Base-by-base conservation (phyloP, 2,329 filamentous ascomycete genomes). In the Orbilia oligospora region DNA sequence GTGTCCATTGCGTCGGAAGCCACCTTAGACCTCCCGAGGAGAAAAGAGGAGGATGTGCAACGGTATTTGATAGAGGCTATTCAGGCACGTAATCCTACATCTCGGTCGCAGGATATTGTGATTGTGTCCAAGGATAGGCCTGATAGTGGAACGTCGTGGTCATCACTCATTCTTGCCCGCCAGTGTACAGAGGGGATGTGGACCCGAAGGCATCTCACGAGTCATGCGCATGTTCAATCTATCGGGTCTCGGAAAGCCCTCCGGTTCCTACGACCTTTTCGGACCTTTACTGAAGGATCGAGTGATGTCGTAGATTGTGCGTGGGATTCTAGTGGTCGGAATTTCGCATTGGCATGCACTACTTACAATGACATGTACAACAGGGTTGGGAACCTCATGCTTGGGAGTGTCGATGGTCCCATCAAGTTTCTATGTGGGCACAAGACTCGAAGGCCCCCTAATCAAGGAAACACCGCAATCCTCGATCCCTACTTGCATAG, bases 361-460 rank as follows among this genome's bases (percentile, higher is more conserved):
- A 78, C 80, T 2, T 79, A 76, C 36, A 80, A 75, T 10, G 81
- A 82, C 46, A 72, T 53, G 44, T 82, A 82, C 53, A 82, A 82
- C 33, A 79, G 81, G 22, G 79, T 79, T 10, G 81, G 81, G 3
- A 82, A 82, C 70, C 80, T 82, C 8, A 80, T 82, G 80, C 73
- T 82, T 44, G 81, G 81, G 9, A 55, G 33, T 27, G 30, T 76
- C 1, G 63, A 80, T 16, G 65, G 71, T 9, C 58, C 51, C 20
- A 81, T 81, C 12, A 80, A 80, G 46, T 80, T 81, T 70, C 58
- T 82, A 5, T 81, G 80, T 65, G 80, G 80, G 5, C 81, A 82
- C 36, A 79, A 72, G 48, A 80, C 78, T 27, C 66, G 20, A 30
- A 51, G 75, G 6, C 71, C 76, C 8, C 38, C 46, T 12, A 76